phyloP scores from a whole-genome alignment of 345 rosid species.

The Pistacia integerrima region DNA sequence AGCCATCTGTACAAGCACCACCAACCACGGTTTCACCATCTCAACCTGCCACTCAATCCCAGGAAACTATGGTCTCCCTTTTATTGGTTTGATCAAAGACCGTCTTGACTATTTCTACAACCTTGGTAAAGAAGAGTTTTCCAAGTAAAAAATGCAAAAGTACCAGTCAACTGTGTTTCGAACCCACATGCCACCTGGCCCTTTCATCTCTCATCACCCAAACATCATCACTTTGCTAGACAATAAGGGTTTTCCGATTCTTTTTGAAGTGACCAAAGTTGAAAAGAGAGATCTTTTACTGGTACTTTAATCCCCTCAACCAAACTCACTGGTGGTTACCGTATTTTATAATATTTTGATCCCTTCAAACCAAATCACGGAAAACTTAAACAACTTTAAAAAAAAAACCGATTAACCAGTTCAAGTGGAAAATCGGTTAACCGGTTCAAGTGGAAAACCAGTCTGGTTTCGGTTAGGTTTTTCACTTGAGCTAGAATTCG shows the following conservation, averaged over 20 bases:
- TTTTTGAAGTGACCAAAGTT: slow-evolving; percentile 80
- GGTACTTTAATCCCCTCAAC: slow-evolving; percentile 91
- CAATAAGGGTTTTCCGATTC: slow-evolving; percentile 81
- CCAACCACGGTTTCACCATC: too few relatives aligned
- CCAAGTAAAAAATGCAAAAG: slow-evolving; percentile 61
- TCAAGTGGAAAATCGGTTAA: too few relatives aligned
- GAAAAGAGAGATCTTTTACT: slow-evolving; percentile 84
- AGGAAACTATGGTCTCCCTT: slow-evolving; percentile 30
- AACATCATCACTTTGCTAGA: slow-evolving; percentile 77
- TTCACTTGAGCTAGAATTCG: too few relatives aligned
- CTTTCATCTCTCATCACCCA: slow-evolving; percentile 60
- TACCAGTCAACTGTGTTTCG: slow-evolving; percentile 75
- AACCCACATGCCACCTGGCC: slow-evolving; percentile 87
- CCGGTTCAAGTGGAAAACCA: too few relatives aligned
- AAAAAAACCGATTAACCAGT: too few relatives aligned
- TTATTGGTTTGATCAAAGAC: slow-evolving; percentile 77
- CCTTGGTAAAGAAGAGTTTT: slow-evolving; percentile 71
- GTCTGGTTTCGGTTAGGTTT: too few relatives aligned
- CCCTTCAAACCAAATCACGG: slow-evolving; percentile 78
- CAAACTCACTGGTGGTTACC: slow-evolving; percentile 83
- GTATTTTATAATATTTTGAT: slow-evolving; percentile 78
- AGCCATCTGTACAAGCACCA: too few relatives aligned
- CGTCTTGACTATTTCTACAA: slow-evolving; percentile 72
- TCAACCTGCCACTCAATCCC: too few relatives aligned
- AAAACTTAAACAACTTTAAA: slow-evolving; percentile 57